Percentiles rank a stretch among this genome's conserved stretches.
phyloP scores from a whole-genome alignment of 2,329 filamentous ascomycete genomes.

The Sarocladiaceae sp. region DNA sequence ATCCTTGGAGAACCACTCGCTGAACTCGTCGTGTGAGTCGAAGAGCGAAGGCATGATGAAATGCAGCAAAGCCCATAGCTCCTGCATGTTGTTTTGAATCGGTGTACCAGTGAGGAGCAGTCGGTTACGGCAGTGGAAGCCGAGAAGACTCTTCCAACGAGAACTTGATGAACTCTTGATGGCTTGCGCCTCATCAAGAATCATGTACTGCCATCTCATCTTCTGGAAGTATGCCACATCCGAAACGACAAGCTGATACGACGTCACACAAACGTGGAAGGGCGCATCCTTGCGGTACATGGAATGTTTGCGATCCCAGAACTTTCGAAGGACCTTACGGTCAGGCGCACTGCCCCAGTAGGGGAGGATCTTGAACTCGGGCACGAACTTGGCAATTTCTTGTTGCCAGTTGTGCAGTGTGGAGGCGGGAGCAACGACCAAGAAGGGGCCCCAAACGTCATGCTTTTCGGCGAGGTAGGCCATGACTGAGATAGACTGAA shows the following conservation, averaged over 20 bases:
- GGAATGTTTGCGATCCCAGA: constrained; percentile 97
- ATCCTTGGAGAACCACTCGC: constrained; percentile 91
- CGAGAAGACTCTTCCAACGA: constrained; percentile 91
- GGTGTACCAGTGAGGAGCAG: constrained; percentile 92
- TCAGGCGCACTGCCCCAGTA: constrained; percentile 97
- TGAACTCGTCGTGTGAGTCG: constrained; percentile 89
- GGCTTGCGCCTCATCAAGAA: constrained; percentile 95
- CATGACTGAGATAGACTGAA: constrained; percentile 99
- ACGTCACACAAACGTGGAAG: constrained; percentile 95
- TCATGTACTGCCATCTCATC: constrained; percentile 99
- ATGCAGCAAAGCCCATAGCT: constrained; percentile 94
- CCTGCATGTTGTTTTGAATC: constrained; percentile 99
- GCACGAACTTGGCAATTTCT: constrained; percentile 93
- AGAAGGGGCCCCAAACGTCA: constrained; percentile 96
- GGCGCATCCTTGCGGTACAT: constrained; percentile 91
- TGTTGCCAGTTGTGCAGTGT: constrained; percentile 99
- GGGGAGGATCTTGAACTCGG: constrained; percentile 87
- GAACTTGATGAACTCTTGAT: constrained; percentile 98
- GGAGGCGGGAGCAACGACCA: constrained; percentile 93
- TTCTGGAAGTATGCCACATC: constrained; percentile 98
- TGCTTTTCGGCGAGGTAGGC: constrained; percentile 95
- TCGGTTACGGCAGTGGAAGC: constrained; percentile 93
- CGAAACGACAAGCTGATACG: constrained; percentile 93
- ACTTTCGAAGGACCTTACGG: constrained; percentile 93
- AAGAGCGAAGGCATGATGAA: constrained; percentile 99